Evolutionary conservation across 768 basidiomycete genomes (phyloP).

Genomic region (Pisolithus albus): DNA sequence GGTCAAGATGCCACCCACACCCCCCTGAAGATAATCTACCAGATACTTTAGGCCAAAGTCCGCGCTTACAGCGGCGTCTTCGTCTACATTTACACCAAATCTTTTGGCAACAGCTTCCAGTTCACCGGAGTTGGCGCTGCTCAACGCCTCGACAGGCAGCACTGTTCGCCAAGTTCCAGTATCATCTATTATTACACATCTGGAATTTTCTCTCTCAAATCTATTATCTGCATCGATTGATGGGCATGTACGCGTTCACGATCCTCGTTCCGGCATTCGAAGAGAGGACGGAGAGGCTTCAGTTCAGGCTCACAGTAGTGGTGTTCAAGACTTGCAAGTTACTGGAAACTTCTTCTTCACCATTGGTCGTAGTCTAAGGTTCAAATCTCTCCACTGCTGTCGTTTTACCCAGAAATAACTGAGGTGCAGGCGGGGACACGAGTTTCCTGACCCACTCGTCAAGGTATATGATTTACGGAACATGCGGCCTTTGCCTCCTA

Average conservation of each 20-base stretch:
- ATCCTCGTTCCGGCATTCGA: slow-evolving; percentile 54
- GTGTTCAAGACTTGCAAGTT: slow-evolving; percentile 75
- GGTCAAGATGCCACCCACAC: slow-evolving; percentile 18
- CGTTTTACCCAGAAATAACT: slow-evolving; percentile 6
- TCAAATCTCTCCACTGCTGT: not conserved
- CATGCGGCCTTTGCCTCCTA: slow-evolving; percentile 74
- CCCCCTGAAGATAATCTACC: slow-evolving; percentile 12
- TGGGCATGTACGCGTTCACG: slow-evolving; percentile 66
- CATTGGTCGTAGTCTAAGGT: slow-evolving; percentile 86
- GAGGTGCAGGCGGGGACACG: slow-evolving; percentile 66
- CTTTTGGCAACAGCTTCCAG: slow-evolving; percentile 54
- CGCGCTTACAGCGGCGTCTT: slow-evolving; percentile 35
- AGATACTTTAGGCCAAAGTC: slow-evolving; percentile 29
- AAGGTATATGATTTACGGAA: slow-evolving; percentile 88
- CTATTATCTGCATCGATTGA: slow-evolving; percentile 67
- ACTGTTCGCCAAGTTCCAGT: slow-evolving; percentile 50
- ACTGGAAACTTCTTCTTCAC: slow-evolving; percentile 78
- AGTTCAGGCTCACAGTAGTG: slow-evolving; percentile 74
- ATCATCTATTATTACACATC: slow-evolving; percentile 55
- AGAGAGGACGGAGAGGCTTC: slow-evolving; percentile 45
- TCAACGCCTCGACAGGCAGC: slow-evolving; percentile 70
- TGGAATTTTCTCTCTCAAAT: slow-evolving; percentile 57
- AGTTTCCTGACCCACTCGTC: slow-evolving; percentile 85
- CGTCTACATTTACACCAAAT: slow-evolving; percentile 45
- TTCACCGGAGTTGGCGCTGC: slow-evolving; percentile 54